These are phyloP conservation scores for Alternaria gaisen DNA, from an alignment of 2,329 filamentous ascomycete species.

Conservation along the genomic window DNA sequence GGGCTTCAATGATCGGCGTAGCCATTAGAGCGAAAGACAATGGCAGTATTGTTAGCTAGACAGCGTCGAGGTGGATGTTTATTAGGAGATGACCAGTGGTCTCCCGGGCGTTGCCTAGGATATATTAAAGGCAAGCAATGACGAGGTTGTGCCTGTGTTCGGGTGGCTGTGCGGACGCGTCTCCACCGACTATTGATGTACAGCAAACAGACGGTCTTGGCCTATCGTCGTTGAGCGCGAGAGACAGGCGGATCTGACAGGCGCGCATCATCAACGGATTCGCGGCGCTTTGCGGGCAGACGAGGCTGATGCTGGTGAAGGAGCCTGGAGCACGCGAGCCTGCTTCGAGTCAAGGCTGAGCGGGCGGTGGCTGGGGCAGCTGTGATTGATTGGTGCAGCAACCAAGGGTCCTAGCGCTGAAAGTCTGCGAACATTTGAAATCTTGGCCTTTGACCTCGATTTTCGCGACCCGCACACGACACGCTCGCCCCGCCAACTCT, in stretches of 20 bases:
- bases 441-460: constrained; percentile 35
- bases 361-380: constrained; percentile 3
- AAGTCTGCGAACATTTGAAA: constrained; percentile 26
- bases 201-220: constrained; percentile 24
- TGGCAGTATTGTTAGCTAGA: constrained; percentile 16
- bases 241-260: constrained; percentile 22
- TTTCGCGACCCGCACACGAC: constrained; percentile 42
- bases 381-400: constrained; percentile 21
- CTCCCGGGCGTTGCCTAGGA: constrained; percentile 21
- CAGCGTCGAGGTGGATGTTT: constrained; percentile 19
- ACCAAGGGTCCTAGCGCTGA: constrained; percentile 26
- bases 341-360: constrained; percentile 6
- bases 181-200: constrained; percentile 22
- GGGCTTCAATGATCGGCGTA: constrained; percentile 71
- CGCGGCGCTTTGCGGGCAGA: constrained; percentile 14
- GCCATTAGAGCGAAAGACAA: constrained; percentile 37
- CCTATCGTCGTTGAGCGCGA: constrained; percentile 22
- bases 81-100: constrained; percentile 9
- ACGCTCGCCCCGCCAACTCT: constrained; percentile 24
- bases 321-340: constrained; percentile 12
- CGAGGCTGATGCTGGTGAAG: constrained; percentile 28
- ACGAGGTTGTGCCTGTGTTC: constrained; percentile 33
- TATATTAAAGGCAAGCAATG: constrained; percentile 33
- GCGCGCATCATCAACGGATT: constrained; percentile 20
- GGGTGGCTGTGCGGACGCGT: constrained; percentile 45